phyloP scores from a whole-genome alignment of 2,329 filamentous ascomycete genomes.

The Ophiostoma ulmi region DNA sequence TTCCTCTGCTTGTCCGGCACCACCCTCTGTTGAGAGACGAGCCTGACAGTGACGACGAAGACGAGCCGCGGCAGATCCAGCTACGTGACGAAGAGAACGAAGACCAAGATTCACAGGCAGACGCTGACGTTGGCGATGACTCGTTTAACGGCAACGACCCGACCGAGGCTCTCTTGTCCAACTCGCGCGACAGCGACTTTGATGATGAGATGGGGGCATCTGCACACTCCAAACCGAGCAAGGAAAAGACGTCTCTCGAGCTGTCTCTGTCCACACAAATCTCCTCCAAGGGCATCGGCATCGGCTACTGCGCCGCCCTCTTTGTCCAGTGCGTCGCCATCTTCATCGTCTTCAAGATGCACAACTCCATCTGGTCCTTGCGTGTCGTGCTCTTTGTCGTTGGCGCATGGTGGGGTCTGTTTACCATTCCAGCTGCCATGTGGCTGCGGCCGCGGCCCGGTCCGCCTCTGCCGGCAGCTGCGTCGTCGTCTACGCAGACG shows the following conservation, averaged over 20 bases:
- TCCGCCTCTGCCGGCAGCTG: slow-evolving; percentile 59
- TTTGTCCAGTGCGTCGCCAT: slow-evolving; percentile 80
- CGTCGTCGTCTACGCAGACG: slow-evolving; percentile 22
- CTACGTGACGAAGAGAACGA: slow-evolving; percentile 35
- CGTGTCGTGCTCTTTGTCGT: slow-evolving; percentile 82
- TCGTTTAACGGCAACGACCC: slow-evolving; percentile 38
- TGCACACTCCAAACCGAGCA: slow-evolving; percentile 27
- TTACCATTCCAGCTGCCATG: slow-evolving; percentile 80
- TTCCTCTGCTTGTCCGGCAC: slow-evolving; percentile 83
- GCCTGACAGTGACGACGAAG: slow-evolving; percentile 21
- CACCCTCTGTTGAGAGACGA: slow-evolving; percentile 52
- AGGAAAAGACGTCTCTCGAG: slow-evolving; percentile 57
- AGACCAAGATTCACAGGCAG: slow-evolving; percentile 27
- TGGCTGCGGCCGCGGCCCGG: slow-evolving; percentile 87
- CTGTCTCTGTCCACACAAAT: slow-evolving; percentile 82
- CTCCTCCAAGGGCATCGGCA: slow-evolving; percentile 86
- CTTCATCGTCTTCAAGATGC: slow-evolving; percentile 64
- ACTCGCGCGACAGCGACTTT: background rate
- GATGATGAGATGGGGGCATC: background rate
- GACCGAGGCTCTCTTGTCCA: slow-evolving; percentile 44
- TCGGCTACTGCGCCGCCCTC: slow-evolving; percentile 83
- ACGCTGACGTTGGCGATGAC: slow-evolving; percentile 26
- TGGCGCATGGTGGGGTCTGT: slow-evolving; percentile 87
- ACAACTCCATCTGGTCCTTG: slow-evolving; percentile 77
- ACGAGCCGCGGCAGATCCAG: slow-evolving; percentile 30